Evolutionary conservation across 208 protist species (phyloP).

Genomic region (Balamuthia mandrillaris): DNA sequence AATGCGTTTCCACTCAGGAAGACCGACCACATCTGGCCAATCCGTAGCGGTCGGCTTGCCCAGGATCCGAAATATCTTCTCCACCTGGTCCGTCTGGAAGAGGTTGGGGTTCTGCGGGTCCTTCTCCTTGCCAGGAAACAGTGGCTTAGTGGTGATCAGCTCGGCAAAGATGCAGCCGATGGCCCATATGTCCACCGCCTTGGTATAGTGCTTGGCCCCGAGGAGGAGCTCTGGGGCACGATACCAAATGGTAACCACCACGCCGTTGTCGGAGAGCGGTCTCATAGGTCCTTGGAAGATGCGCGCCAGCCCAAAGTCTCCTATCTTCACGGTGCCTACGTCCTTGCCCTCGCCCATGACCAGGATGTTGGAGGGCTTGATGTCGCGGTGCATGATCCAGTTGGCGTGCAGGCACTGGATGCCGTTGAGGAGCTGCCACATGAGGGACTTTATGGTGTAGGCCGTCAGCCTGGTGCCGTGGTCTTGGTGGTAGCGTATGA

Average conservation of each 20-base stretch:
- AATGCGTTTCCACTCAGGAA: constrained; percentile 47
- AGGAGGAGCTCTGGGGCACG: constrained; percentile 63
- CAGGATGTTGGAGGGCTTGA: constrained; percentile 68
- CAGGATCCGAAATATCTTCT: constrained; percentile 53
- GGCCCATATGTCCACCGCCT: constrained; percentile 80
- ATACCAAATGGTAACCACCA: constrained; percentile 76
- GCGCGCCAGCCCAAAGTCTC: constrained; percentile 66
- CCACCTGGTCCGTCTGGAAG: constrained; percentile 31
- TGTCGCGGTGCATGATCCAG: constrained; percentile 73
- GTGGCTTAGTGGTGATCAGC: constrained; percentile 60
- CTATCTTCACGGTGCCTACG: constrained; percentile 62
- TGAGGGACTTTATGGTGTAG: constrained; percentile 57
- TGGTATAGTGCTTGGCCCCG: constrained; percentile 38
- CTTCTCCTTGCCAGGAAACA: constrained; percentile 33
- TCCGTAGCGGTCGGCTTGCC: constrained; percentile 41
- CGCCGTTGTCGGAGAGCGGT: constrained; percentile 34
- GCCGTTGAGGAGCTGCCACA: constrained; percentile 71
- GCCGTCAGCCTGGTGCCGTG: constrained; percentile 21
- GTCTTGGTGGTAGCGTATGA: constrained; percentile 39
- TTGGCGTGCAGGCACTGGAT: constrained; percentile 71
- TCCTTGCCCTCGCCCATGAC: constrained; percentile 66
- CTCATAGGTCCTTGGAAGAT: constrained; percentile 62
- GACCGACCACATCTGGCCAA: constrained; percentile 46
- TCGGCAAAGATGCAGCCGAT: constrained; percentile 85
- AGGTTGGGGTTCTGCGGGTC: constrained; percentile 31